These are phyloP conservation scores for Theileria sp. DNA, from an alignment of 169 alveolate genomes.

Conservation along the genomic window DNA sequence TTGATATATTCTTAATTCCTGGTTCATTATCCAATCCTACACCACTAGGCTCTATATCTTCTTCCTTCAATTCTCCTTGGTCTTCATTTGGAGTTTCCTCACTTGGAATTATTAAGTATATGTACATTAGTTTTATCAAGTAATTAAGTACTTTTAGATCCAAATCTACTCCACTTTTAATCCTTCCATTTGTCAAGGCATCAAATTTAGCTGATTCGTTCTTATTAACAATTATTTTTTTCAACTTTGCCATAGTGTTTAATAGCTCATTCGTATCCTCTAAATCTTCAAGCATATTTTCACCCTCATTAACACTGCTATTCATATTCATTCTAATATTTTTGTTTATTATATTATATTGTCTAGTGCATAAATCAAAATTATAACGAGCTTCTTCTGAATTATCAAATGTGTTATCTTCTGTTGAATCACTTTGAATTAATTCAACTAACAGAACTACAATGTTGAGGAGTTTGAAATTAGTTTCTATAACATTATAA, in stretches of 20 bases:
- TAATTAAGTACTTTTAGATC: neutral
- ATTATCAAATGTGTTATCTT: neutral
- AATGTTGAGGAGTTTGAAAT: neutral
- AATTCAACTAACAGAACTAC: neutral
- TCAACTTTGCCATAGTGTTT: neutral
- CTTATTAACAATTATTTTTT: too few relatives aligned
- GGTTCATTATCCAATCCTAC: conserved; percentile 67
- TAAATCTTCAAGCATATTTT: neutral
- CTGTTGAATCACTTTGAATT: neutral
- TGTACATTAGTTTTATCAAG: conserved; percentile 29
- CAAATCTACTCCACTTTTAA: neutral
- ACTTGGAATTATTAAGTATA: conserved; percentile 25
- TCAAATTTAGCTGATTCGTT: neutral
- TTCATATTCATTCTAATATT: neutral
- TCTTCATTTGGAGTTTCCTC: conserved; percentile 19
- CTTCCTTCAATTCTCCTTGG: conserved; percentile 26
- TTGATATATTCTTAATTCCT: conserved; percentile 68
- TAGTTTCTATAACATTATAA: neutral
- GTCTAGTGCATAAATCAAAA: neutral
- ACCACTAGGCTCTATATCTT: conserved; percentile 46
- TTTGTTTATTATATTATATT: too few relatives aligned
- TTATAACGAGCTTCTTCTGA: neutral
- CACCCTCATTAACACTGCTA: neutral
- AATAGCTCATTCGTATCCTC: neutral
- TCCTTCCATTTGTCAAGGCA: neutral